These are phyloP conservation scores for Ophiosphaerella herpotricha DNA, from an alignment of 2,329 filamentous ascomycete species.

Conservation along the genomic window DNA sequence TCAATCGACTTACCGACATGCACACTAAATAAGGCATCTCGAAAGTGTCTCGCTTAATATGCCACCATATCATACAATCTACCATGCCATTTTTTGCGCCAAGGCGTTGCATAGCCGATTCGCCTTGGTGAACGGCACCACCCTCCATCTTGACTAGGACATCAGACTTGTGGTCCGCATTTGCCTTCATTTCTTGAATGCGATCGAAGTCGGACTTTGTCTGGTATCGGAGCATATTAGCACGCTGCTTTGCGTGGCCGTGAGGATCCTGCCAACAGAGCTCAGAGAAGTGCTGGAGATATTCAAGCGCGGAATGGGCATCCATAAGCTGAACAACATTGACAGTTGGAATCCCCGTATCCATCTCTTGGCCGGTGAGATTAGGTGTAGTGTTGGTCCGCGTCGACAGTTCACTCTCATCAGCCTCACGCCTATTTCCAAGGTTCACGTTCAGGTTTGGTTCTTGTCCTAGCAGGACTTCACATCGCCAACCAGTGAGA, in stretches of 20 bases:
- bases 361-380: slow-evolving; percentile 39
- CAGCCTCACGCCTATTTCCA: slow-evolving; percentile 54
- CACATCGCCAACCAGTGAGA: slow-evolving; percentile 90
- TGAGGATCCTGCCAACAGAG: slow-evolving; percentile 90
- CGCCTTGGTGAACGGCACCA: slow-evolving; percentile 55
- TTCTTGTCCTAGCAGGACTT: slow-evolving; percentile 84
- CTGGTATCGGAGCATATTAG: slow-evolving; percentile 83
- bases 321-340: slow-evolving; percentile 93
- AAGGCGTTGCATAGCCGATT: slow-evolving; percentile 79
- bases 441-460: slow-evolving; percentile 86
- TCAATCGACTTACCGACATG: slow-evolving; percentile 78
- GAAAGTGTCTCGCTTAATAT: slow-evolving; percentile 93
- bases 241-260: slow-evolving; percentile 80
- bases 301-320: slow-evolving; percentile 89
- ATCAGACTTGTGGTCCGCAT: slow-evolving; percentile 30
- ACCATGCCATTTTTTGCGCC: slow-evolving; percentile 85
- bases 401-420: slow-evolving; percentile 46
- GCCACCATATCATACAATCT: slow-evolving; percentile 95
- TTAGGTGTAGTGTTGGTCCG: slow-evolving; percentile 53
- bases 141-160: slow-evolving; percentile 37
- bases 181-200: slow-evolving; percentile 29
- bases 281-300: slow-evolving; percentile 93
- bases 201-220: slow-evolving; percentile 54
- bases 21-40: slow-evolving; percentile 99
- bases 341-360: slow-evolving; percentile 68